Conservation (phyloP, 345 rosid genomes). For the Linum tenue region DNA sequence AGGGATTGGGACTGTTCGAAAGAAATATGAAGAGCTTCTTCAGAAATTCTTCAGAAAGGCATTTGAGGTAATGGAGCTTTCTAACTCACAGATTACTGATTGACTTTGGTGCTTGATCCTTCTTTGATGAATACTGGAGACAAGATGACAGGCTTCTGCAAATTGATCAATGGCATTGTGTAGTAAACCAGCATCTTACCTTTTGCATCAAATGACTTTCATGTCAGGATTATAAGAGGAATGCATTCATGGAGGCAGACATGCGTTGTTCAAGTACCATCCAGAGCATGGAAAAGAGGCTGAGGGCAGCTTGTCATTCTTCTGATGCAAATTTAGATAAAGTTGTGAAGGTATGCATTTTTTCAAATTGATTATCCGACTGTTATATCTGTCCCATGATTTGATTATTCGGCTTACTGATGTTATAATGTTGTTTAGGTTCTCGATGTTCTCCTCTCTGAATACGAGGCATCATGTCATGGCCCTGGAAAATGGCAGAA, state of each 20-base stretch:
- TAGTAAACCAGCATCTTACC: no score
- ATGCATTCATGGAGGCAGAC: slow-evolving; percentile 87
- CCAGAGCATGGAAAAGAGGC: slow-evolving; percentile 83
- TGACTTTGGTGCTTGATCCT: no score
- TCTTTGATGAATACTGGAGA: no score
- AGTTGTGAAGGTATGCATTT: slow-evolving; percentile 54
- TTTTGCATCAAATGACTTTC: no score
- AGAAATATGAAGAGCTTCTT: slow-evolving; percentile 77
- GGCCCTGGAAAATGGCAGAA: slow-evolving; percentile 97
- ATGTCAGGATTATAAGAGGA: slow-evolving; percentile 66
- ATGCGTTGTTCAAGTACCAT: slow-evolving; percentile 54
- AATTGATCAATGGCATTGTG: no score
- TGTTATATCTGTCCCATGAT: not conserved
- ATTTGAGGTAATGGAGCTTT: slow-evolving; percentile 52
- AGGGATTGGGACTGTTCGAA: slow-evolving; percentile 68
- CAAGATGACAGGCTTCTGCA: no score
- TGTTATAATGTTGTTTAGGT: slow-evolving; percentile 37
- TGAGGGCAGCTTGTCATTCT: slow-evolving; percentile 89
- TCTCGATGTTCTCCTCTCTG: slow-evolving; percentile 64
- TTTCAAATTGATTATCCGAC: slow-evolving; percentile 1
- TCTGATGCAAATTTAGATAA: slow-evolving; percentile 68
- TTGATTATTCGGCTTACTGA: not conserved
- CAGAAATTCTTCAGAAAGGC: slow-evolving; percentile 73
- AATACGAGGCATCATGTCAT: slow-evolving; percentile 65
- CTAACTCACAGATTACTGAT: not conserved